Evolutionary conservation across 2,329 filamentous ascomycete species (phyloP).

Genomic region (Teratosphaeria nubilosa): DNA sequence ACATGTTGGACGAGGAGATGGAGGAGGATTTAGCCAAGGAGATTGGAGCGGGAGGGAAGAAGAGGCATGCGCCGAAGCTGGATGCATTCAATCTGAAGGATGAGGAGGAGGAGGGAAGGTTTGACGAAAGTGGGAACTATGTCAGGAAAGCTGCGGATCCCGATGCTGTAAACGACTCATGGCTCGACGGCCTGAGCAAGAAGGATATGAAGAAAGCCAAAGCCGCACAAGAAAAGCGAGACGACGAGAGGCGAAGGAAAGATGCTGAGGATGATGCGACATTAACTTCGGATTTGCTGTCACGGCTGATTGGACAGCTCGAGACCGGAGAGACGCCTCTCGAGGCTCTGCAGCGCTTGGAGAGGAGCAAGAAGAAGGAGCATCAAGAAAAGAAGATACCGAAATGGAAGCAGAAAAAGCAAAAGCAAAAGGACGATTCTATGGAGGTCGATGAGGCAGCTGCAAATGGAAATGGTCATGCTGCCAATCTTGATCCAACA

Average conservation of each 20-base stretch:
- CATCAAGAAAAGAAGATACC: slow-evolving; percentile 29
- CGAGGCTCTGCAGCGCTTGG: slow-evolving; percentile 72
- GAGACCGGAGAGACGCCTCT: slow-evolving; percentile 76
- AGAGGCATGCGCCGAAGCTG: slow-evolving; percentile 84
- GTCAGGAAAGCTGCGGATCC: slow-evolving; percentile 81
- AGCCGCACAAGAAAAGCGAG: slow-evolving; percentile 76
- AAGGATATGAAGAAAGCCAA: slow-evolving; percentile 85
- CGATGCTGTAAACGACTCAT: slow-evolving; percentile 81
- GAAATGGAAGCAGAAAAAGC: slow-evolving; percentile 53
- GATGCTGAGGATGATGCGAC: slow-evolving; percentile 65
- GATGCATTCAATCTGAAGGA: slow-evolving; percentile 91
- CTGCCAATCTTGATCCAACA: slow-evolving; percentile 50
- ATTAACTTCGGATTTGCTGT: slow-evolving; percentile 63
- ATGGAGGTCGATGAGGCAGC: slow-evolving; percentile 58
- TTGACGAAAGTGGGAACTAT: slow-evolving; percentile 85
- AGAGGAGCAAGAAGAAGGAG: slow-evolving; percentile 47
- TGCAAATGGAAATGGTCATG: slow-evolving; percentile 23
- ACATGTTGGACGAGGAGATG: slow-evolving; percentile 46
- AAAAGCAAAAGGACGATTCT: slow-evolving; percentile 35
- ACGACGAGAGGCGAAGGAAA: slow-evolving; percentile 62
- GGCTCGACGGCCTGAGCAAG: slow-evolving; percentile 86
- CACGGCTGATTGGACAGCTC: slow-evolving; percentile 59
- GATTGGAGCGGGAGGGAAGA: slow-evolving; percentile 79
- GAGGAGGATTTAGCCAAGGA: slow-evolving; percentile 75
- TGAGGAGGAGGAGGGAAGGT: slow-evolving; percentile 86